Evolutionary conservation across 1,284 basidiomycete genomes (phyloP).

Genomic region (Papiliotrema fonsecae): DNA sequence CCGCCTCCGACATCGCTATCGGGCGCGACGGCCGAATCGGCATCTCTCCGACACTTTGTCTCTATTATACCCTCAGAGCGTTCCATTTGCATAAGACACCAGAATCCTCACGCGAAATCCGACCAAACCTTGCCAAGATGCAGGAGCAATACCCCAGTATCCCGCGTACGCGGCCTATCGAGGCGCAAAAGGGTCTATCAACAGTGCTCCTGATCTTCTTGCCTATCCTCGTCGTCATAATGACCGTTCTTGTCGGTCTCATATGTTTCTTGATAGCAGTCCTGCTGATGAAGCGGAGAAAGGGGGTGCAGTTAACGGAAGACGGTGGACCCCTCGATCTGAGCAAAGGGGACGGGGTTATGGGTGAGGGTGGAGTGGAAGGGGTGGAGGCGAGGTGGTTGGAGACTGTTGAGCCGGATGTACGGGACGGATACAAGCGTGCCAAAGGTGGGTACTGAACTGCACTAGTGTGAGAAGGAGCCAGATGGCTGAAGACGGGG

Average conservation of each 20-base stretch:
- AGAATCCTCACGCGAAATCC: not conserved
- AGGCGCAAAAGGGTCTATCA: slow-evolving; percentile 9
- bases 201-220: slow-evolving; percentile 49
- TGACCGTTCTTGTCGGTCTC: slow-evolving; percentile 86
- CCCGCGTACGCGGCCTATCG: not conserved
- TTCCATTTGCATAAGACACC: too few species aligned
- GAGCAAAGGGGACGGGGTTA: slow-evolving; percentile 79
- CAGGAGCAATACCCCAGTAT: too few species aligned
- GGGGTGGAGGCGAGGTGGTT: slow-evolving; percentile 90
- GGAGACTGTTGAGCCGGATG: slow-evolving; percentile 67
- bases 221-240: slow-evolving; percentile 84
- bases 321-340: slow-evolving; percentile 90
- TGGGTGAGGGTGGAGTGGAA: slow-evolving; percentile 86
- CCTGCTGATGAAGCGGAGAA: slow-evolving; percentile 70
- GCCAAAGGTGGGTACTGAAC: slow-evolving; percentile 68
- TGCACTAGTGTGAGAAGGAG: not conserved
- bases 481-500: not conserved
- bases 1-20: too few species aligned
- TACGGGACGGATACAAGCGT: slow-evolving; percentile 68
- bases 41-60: too few species aligned
- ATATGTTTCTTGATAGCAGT: slow-evolving; percentile 83
- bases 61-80: too few species aligned
- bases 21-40: too few species aligned
- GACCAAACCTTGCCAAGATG: too few species aligned
- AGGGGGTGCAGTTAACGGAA: slow-evolving; percentile 69